Evolutionary conservation across 768 basidiomycete species (phyloP).

Genomic region (Cystofilobasidium bisporidii): DNA sequence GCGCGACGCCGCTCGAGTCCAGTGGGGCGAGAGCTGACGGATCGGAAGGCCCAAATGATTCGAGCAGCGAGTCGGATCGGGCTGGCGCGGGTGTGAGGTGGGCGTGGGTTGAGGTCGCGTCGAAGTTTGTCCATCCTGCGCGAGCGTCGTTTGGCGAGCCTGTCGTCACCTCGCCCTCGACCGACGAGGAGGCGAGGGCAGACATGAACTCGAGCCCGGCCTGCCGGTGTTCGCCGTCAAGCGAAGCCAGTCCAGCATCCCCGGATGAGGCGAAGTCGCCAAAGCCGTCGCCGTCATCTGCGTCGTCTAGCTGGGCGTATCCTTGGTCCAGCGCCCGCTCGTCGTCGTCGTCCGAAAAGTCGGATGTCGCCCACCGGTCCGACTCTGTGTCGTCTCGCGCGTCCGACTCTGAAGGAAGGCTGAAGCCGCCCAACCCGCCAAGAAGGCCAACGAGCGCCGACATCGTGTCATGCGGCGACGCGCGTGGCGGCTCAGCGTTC

Average conservation of each 20-base stretch:
- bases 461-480: background rate
- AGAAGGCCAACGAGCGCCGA: background rate
- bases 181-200: background rate
- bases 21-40: background rate
- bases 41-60: background rate
- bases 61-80: background rate
- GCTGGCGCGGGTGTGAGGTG: background rate
- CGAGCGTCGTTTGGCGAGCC: background rate
- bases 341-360: background rate
- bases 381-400: background rate
- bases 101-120: background rate
- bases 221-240: background rate
- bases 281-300: background rate
- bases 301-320: background rate
- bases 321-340: background rate
- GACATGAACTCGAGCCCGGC: background rate
- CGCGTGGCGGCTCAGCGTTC: too few species aligned
- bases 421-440: background rate
- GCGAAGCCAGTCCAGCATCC: background rate
- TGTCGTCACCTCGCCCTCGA: background rate
- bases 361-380: background rate
- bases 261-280: background rate
- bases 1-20: background rate
- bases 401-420: background rate
- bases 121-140: background rate